Conservation (phyloP, 2,329 filamentous ascomycete species). For the Apiospora marii region DNA sequence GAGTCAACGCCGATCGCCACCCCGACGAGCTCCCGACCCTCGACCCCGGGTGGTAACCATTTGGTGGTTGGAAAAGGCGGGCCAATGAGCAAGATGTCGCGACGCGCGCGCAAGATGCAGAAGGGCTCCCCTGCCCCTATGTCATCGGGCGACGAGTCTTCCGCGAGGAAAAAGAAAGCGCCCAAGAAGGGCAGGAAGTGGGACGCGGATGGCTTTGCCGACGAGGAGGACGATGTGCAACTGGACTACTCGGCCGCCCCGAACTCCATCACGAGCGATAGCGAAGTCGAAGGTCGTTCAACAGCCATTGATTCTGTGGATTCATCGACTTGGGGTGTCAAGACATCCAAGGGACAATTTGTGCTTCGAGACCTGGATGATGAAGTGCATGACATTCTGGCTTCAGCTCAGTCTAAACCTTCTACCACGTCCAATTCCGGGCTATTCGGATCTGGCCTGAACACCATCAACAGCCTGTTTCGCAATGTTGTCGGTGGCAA, state of each 20-base stretch:
- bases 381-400: slow-evolving; percentile 89
- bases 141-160: slow-evolving; percentile 86
- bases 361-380: slow-evolving; percentile 92
- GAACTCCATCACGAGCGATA: slow-evolving; percentile 59
- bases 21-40: slow-evolving; percentile 80
- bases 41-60: slow-evolving; percentile 73
- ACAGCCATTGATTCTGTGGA: slow-evolving; percentile 77
- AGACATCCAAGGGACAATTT: slow-evolving; percentile 88
- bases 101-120: slow-evolving; percentile 75
- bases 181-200: slow-evolving; percentile 89
- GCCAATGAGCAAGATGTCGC: slow-evolving; percentile 78
- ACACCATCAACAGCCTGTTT: slow-evolving; percentile 87
- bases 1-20: slow-evolving; percentile 76
- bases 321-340: slow-evolving; percentile 82
- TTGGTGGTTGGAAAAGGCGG: slow-evolving; percentile 77
- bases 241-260: slow-evolving; percentile 85
- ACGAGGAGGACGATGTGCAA: slow-evolving; percentile 80
- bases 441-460: slow-evolving; percentile 80
- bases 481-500: slow-evolving; percentile 96
- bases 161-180: slow-evolving; percentile 67
- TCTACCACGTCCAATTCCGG: slow-evolving; percentile 63
- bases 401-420: slow-evolving; percentile 74
- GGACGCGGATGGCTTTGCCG: slow-evolving; percentile 87
- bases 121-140: slow-evolving; percentile 65
- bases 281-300: slow-evolving; percentile 59